These are phyloP conservation scores for Thuja plicata DNA, from an alignment of 83 land plant species.

Conservation along the genomic window DNA sequence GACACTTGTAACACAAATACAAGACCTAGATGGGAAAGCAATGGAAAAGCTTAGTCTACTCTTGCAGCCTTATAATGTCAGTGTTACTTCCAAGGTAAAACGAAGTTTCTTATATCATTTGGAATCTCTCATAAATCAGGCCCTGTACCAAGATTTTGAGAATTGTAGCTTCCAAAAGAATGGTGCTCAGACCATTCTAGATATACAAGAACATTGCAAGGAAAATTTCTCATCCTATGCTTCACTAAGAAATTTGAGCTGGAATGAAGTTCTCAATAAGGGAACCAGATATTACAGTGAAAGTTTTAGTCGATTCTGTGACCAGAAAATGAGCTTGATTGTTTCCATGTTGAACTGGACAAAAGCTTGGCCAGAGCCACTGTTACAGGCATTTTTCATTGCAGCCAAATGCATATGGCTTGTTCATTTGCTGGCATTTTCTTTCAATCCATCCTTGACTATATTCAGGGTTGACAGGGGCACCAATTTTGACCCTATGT, in stretches of 20 bases:
- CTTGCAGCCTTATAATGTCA: slow-evolving; percentile 55
- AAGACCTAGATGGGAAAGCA: slow-evolving; percentile 43
- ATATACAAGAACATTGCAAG: slow-evolving; percentile 51
- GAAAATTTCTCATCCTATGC: slow-evolving; percentile 60
- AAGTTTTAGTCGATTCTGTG: slow-evolving; percentile 69
- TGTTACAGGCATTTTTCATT: slow-evolving; percentile 74
- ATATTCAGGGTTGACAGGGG: slow-evolving; percentile 68
- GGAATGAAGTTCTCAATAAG: slow-evolving; percentile 76
- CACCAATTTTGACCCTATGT: slow-evolving; percentile 54
- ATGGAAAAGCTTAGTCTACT: slow-evolving; percentile 46
- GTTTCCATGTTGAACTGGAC: slow-evolving; percentile 52
- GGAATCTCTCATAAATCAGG: slow-evolving; percentile 74
- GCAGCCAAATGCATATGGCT: slow-evolving; percentile 85
- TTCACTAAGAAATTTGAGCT: slow-evolving; percentile 56
- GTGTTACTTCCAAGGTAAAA: slow-evolving; percentile 31
- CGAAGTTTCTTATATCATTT: slow-evolving; percentile 59
- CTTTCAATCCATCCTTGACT: slow-evolving; percentile 58
- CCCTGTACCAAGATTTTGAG: slow-evolving; percentile 79
- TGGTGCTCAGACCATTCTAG: slow-evolving; percentile 54
- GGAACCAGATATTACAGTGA: slow-evolving; percentile 76
- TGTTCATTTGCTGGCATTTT: slow-evolving; percentile 76
- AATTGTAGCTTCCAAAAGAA: slow-evolving; percentile 69
- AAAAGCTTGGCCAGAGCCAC: slow-evolving; percentile 62
- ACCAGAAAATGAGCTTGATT: slow-evolving; percentile 70
- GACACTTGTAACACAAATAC: slow-evolving; percentile 49